Base-by-base conservation (phyloP, 2,329 filamentous ascomycete species). In the Colletotrichum spaethianum region DNA sequence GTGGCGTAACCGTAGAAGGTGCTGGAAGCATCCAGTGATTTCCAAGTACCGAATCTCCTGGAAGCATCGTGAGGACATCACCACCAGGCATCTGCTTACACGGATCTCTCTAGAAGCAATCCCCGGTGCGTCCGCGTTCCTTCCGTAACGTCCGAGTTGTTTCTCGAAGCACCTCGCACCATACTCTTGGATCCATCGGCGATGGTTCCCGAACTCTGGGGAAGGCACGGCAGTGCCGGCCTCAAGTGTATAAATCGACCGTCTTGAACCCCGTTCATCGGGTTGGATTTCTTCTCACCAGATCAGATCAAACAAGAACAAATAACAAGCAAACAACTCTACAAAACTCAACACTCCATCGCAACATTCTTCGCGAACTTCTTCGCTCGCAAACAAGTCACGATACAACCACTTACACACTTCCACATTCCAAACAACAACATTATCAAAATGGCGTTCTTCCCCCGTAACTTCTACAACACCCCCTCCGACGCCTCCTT, bases 371-470 rank as follows among this genome's bases (percentile, higher is more conserved):
- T 57, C 16, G 8, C 23, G 26, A 42, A 26, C n/a, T 18, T 44
- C 44, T 48, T 55, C 20, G 3, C 60, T 55, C 20, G 31, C 20
- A 8, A 31, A 0, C 23, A 26, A 14, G 14, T 11, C 48, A 64
- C 38, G 53, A 60, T 11, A 38, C 9, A 9, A 26, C 28, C 40
- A 56, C 42, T 16, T 40, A 40, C 40, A 44, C 16, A n/a, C n/a
- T 63, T 48, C 48, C 57, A 61, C 56, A 71, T 57, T 20, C 31
- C 4, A 63, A 12, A 60, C 61, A 77, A 60, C 67, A 74, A 70
- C 60, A 72, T 72, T 44, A 59, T 28, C 83, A 90, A 81, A 80
- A 91, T 91, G 89, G 86, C 89, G 75, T 84, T 91, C 84, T 91
- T 91, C 84, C 85, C 87, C 71, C 85, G 86, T 79, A 83, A 83